Conservation (phyloP, 2,329 filamentous ascomycete species). For the Coniochaeta pulveracea region DNA sequence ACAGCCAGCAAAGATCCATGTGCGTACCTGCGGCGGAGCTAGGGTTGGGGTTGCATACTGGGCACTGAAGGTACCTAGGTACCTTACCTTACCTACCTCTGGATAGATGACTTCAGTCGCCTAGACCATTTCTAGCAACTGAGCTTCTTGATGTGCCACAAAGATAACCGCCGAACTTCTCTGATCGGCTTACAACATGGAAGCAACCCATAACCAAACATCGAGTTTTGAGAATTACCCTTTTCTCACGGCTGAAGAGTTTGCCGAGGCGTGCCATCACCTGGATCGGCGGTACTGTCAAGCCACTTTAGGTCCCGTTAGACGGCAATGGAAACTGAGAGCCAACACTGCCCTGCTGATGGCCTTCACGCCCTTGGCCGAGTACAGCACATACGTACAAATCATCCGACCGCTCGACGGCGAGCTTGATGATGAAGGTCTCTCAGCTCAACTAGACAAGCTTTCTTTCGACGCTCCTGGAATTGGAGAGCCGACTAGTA, state of each 20-base stretch:
- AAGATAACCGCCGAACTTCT: too few relatives aligned
- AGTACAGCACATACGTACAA: constrained; percentile 41
- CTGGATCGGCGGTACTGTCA: constrained; percentile 48
- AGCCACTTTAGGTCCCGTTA: constrained; percentile 42
- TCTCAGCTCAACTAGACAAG: constrained; percentile 32
- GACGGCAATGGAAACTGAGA: constrained; percentile 42
- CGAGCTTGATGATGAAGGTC: constrained; percentile 28
- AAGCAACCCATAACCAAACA: constrained; percentile 5
- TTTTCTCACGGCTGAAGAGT: constrained; percentile 49
- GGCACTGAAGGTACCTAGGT: too few relatives aligned
- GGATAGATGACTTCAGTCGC: too few relatives aligned
- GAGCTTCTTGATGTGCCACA: not conserved
- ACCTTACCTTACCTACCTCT: too few relatives aligned
- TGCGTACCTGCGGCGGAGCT: too few relatives aligned
- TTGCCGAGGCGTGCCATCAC: constrained; percentile 51
- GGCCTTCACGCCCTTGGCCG: constrained; percentile 26
- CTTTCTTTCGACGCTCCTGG: constrained; percentile 27
- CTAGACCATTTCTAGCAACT: too few relatives aligned
- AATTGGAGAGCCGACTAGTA: constrained; percentile 8
- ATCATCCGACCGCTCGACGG: constrained; percentile 41
- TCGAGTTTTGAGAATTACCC: constrained; percentile 44
- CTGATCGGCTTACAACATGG: too few relatives aligned
- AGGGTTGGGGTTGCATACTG: too few relatives aligned
- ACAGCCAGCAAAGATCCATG: too few relatives aligned
- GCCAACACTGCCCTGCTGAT: constrained; percentile 39